Conservation (phyloP, 169 alveolate genomes). For the Eimeria praecox region DNA sequence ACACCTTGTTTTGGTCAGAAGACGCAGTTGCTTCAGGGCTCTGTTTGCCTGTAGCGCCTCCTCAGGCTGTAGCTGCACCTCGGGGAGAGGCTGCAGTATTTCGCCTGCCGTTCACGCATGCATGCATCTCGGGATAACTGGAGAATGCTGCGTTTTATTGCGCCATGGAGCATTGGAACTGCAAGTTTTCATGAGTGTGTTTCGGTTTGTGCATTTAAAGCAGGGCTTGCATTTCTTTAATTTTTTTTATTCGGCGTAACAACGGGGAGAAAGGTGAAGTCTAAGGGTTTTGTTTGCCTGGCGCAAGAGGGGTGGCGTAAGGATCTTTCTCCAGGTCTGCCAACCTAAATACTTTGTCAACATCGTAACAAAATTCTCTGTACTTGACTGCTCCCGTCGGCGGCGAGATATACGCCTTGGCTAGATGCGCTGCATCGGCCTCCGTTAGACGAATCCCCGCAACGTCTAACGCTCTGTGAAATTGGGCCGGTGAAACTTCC, state of each 20-base stretch:
- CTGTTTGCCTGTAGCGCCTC: neutral
- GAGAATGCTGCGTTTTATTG: too few relatives aligned
- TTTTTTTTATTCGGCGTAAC: too few relatives aligned
- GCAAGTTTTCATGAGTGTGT: too few relatives aligned
- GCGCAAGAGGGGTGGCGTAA: neutral
- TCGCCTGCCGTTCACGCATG: conserved; percentile 1
- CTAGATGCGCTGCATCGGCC: neutral
- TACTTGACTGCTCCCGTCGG: neutral
- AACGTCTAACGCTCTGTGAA: neutral
- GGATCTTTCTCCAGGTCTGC: neutral
- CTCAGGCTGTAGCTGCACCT: neutral
- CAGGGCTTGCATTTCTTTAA: too few relatives aligned
- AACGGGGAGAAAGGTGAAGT: neutral
- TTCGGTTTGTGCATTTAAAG: too few relatives aligned
- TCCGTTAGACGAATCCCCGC: conserved; percentile 24
- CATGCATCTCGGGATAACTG: too few relatives aligned
- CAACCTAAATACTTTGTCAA: neutral
- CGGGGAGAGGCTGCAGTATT: neutral
- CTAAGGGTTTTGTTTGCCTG: conserved; percentile 5
- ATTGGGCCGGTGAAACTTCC: neutral
- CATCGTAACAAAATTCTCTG: neutral
- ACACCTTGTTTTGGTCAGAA: neutral
- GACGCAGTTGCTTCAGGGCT: neutral
- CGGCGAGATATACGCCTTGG: neutral
- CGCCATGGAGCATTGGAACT: too few relatives aligned